phyloP scores from a whole-genome alignment of 2,329 filamentous ascomycete genomes.

The Colletotrichum sp. region DNA sequence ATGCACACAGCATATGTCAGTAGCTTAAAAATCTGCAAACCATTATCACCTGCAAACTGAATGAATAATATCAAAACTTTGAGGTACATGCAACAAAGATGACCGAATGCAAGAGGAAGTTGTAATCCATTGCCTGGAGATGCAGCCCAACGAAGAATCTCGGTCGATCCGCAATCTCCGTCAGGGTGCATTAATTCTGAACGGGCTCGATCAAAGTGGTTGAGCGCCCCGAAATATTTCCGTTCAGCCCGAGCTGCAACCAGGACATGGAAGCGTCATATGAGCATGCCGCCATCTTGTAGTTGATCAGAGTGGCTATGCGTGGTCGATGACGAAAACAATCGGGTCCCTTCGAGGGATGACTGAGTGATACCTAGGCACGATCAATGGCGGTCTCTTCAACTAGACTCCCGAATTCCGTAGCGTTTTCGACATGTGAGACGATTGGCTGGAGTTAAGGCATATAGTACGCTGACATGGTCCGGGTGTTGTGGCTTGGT shows the following conservation, averaged over 20 bases:
- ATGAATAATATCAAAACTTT: not conserved
- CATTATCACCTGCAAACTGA: no score
- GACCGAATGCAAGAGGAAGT: not conserved
- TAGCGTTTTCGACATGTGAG: not conserved
- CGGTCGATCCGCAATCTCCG: fast-evolving
- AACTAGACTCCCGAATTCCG: fast-evolving
- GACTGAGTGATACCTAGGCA: fast-evolving
- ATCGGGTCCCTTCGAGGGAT: not conserved
- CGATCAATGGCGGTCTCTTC: not conserved
- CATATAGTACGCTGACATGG: not conserved
- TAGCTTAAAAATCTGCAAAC: not conserved
- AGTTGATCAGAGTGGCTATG: not conserved
- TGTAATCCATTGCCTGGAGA: fast-evolving
- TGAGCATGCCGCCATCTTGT: not conserved
- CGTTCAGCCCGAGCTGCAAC: not conserved
- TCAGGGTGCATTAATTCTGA: fast-evolving
- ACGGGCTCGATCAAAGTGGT: fast-evolving
- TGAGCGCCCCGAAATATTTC: not conserved
- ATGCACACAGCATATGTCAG: fast-evolving
- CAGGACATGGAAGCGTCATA: not conserved
- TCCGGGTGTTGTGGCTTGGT: not conserved
- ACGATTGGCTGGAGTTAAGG: not conserved
- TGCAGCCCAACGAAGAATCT: not conserved
- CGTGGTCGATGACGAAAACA: not conserved
- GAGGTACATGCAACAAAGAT: fast-evolving